Base-by-base conservation (phyloP, 331 rosid genomes). In the Malus hybrid region DNA sequence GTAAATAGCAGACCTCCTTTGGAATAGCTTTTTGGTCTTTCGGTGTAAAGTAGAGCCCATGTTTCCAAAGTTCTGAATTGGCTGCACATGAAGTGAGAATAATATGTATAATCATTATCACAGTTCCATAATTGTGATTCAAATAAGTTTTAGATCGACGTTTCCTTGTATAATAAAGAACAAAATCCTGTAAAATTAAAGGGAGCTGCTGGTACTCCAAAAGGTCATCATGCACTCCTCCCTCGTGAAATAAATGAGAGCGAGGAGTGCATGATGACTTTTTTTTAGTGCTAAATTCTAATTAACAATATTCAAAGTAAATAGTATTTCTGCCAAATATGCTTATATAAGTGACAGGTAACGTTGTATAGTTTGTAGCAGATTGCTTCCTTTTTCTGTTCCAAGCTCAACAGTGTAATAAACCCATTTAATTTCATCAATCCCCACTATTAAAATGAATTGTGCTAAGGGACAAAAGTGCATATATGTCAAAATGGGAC, bases 21-120 rank as follows among this genome's bases (percentile, higher is more conserved):
- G 86, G 42, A 77, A 83, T 77, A 75, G 83, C 79, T 39, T 79
- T 89, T 75, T 83, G 85, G 76, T 87, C 89, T 74, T 83, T 89
- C 56, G 24, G 82, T 59, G 81, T 84, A 80, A 91, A 88, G 89
- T 85, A 88, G 75, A 94, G 89, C 73, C 93, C 97, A 34, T 78
- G 84, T 72, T 74, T 82, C 97, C 97, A 92, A 1, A 76, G 78
- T 64, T 83, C 83, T 32, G 96, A 88, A 73, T 84, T 77, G 75
- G 92, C 99, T 92, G 92, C 85, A 89, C 74, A 85, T 68, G 52
- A 70, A 86, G 74, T 31, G 36, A 6, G 32, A 65, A 24, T 65
- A 57, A 15, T 32, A 67, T 67, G 71, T 36, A 77, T 18, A 31
- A 27, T 14, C 62, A 32, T 33, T 13, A 22, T 39, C 57, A 63